Base-by-base conservation (phyloP, 768 basidiomycete species). In the Hortiboletus campestris region DNA sequence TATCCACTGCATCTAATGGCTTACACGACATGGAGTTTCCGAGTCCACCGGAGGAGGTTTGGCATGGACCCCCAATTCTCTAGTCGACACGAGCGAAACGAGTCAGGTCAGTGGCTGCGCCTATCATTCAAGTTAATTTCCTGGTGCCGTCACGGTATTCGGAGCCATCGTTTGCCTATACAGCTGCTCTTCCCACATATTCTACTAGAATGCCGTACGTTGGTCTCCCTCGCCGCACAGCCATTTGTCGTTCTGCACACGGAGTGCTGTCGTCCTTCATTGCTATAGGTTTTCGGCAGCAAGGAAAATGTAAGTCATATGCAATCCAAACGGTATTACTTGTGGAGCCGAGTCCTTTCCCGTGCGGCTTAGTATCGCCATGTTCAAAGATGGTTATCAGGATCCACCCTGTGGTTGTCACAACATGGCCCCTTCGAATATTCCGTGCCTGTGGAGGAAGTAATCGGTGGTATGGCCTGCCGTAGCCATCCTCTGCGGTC, bases 331-430 rank as follows among this genome's bases (percentile, higher is more conserved):
- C 11, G 36, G 6, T 19, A 45, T 35, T 40, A 39, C 16, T 32
- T 32, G 46, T 46, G 28, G 20, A 11, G 7, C 38, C 28, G 11
- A 20, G 35, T 19, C 39, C 17, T 20, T 38, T 29, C 32, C 42
- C 28, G 25, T 31, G 42, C 35, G n/a, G 38, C 20, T 45, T 16
- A 40, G 50, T 44, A 8, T 14, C 11, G 29, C 28, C n/a, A 36
- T 38, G 35, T 43, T 41, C 59, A 20, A 43, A 53, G 51, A 41
- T 49, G 55, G 34, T 47, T 42, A 40, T 39, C 8, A 16, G 42
- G 46, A 59, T 57, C 57, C 65, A 58, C 57, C 66, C 66, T 65
- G 63, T 63, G 56, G 60, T 59, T 40, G 40, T 38, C 40, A 45
- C 29, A 44, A 31, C 40, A 31, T 31, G 39, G 32, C 32, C 29